These are phyloP conservation scores for Ganoderma boninense DNA, from an alignment of 1,284 basidiomycete genomes.

Conservation along the genomic window DNA sequence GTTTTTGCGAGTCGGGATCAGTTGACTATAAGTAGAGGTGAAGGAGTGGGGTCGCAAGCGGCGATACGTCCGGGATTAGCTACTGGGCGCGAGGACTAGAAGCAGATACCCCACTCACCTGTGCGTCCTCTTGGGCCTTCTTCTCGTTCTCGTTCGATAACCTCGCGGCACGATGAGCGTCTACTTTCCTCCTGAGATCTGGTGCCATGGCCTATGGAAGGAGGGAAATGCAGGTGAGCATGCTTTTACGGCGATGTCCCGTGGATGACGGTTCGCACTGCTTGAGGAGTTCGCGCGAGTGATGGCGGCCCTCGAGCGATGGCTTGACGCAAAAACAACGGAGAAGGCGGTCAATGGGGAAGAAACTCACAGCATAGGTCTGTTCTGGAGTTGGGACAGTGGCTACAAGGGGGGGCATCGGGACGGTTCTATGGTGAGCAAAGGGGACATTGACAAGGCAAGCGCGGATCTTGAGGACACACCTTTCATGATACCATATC, in stretches of 20 bases:
- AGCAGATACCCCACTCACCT: conserved; percentile 50
- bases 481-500: conserved; percentile 74
- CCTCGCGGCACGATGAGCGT: conserved; percentile 65
- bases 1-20: conserved; percentile 59
- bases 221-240: not conserved
- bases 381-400: conserved; percentile 69
- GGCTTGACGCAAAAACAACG: not conserved
- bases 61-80: not conserved
- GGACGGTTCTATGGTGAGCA: not conserved
- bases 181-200: conserved; percentile 72
- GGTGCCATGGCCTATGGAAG: conserved; percentile 66
- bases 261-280: not conserved
- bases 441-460: not conserved
- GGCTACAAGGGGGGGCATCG: conserved; percentile 45
- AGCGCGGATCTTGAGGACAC: conserved; percentile 34
- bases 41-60: not conserved
- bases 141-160: conserved; percentile 62
- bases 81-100: conserved; percentile 18
- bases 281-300: not conserved
- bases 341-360: not conserved
- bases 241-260: not conserved
- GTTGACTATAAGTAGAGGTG: conserved; percentile 33
- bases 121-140: conserved; percentile 59
- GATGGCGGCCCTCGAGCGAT: not conserved
- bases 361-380: conserved; percentile 58